Percentiles rank a stretch among this genome's conserved stretches.
phyloP scores from a whole-genome alignment of 441 rosid species.

The Mallotus japonicus region DNA sequence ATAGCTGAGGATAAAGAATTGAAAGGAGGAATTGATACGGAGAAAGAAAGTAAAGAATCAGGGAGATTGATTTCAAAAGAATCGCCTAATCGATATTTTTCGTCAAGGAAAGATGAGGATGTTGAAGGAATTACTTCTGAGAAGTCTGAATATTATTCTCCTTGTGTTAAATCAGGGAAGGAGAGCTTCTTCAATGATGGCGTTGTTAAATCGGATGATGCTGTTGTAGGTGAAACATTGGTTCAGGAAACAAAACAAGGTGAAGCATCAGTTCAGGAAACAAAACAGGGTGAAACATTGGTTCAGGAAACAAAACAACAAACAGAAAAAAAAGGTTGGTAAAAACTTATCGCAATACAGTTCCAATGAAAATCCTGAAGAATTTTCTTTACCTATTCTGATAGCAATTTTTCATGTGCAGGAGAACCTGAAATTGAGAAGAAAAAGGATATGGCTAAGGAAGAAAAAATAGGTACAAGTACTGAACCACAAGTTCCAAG shows the following conservation, averaged over 20 bases:
- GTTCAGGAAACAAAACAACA: slow-evolving; percentile 8
- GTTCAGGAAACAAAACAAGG: slow-evolving; percentile 13
- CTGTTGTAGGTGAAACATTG: slow-evolving; percentile 4
- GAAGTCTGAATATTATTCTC: slow-evolving; percentile 36
- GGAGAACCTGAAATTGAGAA: slow-evolving; percentile 18
- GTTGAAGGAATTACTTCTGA: slow-evolving; percentile 23
- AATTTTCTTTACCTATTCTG: not conserved
- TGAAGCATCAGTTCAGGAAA: slow-evolving; percentile 2
- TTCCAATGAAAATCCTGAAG: not conserved
- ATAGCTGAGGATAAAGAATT: slow-evolving; percentile 23
- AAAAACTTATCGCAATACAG: not conserved
- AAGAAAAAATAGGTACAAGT: slow-evolving; percentile 11
- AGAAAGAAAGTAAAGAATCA: slow-evolving; percentile 9
- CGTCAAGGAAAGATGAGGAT: slow-evolving; percentile 41
- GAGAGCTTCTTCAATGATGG: slow-evolving; percentile 19
- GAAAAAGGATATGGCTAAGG: slow-evolving; percentile 26
- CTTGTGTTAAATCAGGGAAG: slow-evolving; percentile 21
- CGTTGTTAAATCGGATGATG: slow-evolving; percentile 19
- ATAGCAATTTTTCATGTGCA: not conserved
- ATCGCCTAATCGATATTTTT: slow-evolving; percentile 29
- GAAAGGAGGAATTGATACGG: slow-evolving; percentile 5
- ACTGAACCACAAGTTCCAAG: slow-evolving; percentile 22
- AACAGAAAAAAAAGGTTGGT: slow-evolving; percentile 31
- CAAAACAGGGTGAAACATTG: not conserved
- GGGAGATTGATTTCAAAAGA: slow-evolving; percentile 26